Evolutionary conservation across 1,139 yeast species (phyloP).

Genomic region (Scheffersomyces lignicola): DNA sequence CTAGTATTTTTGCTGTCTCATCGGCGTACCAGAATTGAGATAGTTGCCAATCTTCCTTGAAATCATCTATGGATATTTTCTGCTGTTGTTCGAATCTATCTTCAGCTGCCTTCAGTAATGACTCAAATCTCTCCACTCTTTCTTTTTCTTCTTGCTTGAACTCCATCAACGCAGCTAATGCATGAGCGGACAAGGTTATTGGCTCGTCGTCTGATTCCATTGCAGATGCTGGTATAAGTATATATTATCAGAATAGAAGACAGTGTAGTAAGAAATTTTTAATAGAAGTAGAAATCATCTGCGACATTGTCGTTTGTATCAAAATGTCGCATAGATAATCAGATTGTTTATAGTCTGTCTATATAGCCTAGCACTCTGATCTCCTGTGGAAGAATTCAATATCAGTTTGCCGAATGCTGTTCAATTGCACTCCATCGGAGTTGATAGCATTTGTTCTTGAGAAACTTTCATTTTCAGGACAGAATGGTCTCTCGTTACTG

Average conservation of each 20-base stretch:
- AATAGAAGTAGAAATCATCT: too few species aligned
- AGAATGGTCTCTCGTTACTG: conserved; percentile 26
- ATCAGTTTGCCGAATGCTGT: too few species aligned
- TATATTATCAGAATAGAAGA: conserved; percentile 1
- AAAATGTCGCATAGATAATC: conserved; percentile 1
- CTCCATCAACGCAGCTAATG: conserved; percentile 76
- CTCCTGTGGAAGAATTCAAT: too few species aligned
- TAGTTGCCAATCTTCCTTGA: conserved; percentile 90
- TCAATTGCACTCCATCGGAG: conserved; percentile 30
- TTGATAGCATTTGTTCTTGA: conserved; percentile 28
- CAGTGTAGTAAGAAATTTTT: conserved; percentile 4
- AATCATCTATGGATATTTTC: conserved; percentile 53
- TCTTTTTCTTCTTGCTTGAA: conserved; percentile 67
- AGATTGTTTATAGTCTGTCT: background rate
- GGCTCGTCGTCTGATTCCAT: conserved; percentile 43
- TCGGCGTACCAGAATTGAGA: conserved; percentile 90
- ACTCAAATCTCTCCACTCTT: conserved; percentile 58
- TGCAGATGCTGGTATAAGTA: background rate
- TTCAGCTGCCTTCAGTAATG: conserved; percentile 61
- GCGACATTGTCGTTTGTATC: conserved; percentile 1
- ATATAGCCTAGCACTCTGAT: too few species aligned
- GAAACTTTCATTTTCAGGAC: conserved; percentile 38
- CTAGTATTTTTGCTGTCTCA: conserved; percentile 65
- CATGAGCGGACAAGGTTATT: conserved; percentile 58
- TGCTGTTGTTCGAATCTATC: conserved; percentile 37